Evolutionary conservation across 495 filamentous ascomycete species (phyloP).

Genomic region (Neurospora sp.): DNA sequence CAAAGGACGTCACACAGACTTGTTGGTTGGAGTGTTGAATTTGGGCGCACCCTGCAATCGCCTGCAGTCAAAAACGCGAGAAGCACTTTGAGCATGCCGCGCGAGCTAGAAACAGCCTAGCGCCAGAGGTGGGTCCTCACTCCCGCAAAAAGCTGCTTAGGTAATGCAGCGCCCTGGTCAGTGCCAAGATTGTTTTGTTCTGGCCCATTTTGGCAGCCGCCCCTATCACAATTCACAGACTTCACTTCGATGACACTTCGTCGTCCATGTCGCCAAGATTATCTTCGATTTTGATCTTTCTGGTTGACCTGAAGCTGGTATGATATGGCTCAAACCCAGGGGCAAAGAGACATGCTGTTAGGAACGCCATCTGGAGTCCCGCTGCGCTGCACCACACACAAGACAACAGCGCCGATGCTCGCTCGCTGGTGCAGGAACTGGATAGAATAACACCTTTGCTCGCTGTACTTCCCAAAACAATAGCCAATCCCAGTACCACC

Average conservation of each 20-base stretch:
- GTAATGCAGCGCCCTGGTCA: background rate
- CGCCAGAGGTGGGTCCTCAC: background rate
- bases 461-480: background rate
- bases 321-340: background rate
- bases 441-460: background rate
- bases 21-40: background rate
- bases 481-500: background rate
- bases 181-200: background rate
- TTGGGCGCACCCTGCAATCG: background rate
- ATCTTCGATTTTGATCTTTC: background rate
- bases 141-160: background rate
- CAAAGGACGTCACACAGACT: background rate
- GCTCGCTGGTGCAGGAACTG: background rate
- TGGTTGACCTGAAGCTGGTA: background rate
- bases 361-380: no score
- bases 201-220: background rate
- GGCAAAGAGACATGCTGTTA: no score
- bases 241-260: background rate
- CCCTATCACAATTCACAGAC: background rate
- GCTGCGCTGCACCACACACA: background rate
- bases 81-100: background rate
- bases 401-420: background rate
- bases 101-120: background rate
- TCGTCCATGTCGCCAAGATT: background rate
- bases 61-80: constrained; percentile 3